Evolutionary conservation across 306 rosid species (phyloP).

Genomic region (Bauhinia variegata): DNA sequence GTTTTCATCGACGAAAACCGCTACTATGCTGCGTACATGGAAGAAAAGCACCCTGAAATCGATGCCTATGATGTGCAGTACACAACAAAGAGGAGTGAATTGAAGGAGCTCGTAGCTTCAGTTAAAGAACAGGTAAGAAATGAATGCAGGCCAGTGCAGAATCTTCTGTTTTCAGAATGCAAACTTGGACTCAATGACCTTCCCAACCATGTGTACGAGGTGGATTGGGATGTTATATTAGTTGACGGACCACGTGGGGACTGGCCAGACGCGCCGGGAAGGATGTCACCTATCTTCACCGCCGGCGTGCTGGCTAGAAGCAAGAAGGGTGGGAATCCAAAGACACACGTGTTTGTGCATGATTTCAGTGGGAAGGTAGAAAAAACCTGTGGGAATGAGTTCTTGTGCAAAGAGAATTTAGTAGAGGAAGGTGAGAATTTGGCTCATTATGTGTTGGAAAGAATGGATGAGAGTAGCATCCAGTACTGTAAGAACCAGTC

Average conservation of each 20-base stretch:
- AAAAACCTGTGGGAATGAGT: slow-evolving; percentile 74
- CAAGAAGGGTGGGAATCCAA: slow-evolving; percentile 81
- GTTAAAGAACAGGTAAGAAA: slow-evolving; percentile 68
- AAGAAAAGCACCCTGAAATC: slow-evolving; percentile 88
- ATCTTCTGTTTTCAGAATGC: slow-evolving; percentile 81
- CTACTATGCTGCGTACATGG: slow-evolving; percentile 81
- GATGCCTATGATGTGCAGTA: slow-evolving; percentile 92
- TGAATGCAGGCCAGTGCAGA: slow-evolving; percentile 95
- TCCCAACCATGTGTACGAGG: slow-evolving; percentile 91
- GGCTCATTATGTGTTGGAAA: slow-evolving; percentile 85
- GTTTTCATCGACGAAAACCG: slow-evolving; percentile 95
- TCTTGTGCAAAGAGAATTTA: slow-evolving; percentile 77
- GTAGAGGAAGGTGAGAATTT: slow-evolving; percentile 67
- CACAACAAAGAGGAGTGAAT: slow-evolving; percentile 77
- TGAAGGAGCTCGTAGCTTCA: slow-evolving; percentile 60
- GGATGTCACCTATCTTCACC: slow-evolving; percentile 85
- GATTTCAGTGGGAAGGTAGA: slow-evolving; percentile 67
- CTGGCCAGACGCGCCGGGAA: slow-evolving; percentile 90
- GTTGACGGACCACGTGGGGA: slow-evolving; percentile 91
- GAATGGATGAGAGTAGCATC: slow-evolving; percentile 73
- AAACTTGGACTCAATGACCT: slow-evolving; percentile 85
- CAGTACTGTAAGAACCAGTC: slow-evolving; percentile 69
- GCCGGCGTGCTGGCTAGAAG: slow-evolving; percentile 89
- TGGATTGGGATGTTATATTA: slow-evolving; percentile 88
- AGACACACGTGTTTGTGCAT: slow-evolving; percentile 90